Base-by-base conservation (phyloP, 2,329 filamentous ascomycete genomes). In the Purpureocillium lavendulum region DNA sequence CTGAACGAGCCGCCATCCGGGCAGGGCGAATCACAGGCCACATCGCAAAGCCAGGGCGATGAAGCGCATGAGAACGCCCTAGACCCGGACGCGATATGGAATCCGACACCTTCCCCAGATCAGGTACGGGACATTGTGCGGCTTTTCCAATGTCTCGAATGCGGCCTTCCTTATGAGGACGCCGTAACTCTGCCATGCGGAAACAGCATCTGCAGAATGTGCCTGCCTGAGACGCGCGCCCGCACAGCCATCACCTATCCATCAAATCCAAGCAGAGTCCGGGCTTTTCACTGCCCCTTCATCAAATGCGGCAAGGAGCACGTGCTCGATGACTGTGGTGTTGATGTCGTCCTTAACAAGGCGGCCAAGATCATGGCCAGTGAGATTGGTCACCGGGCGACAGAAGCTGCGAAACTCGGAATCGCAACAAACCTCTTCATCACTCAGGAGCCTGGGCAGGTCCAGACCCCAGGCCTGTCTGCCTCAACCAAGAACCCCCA, bases 161-260 rank as follows among this genome's bases (percentile, higher is more conserved):
- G 89, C 59, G 85, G 81, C 4, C 67, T 66, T 33, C 81, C 83
- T 1, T 66, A 92, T 24, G 69, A 64, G 34, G 69, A 77, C 8
- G 85, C 88, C 5, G 71, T 87, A 41, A 84, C 84, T 1, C 66
- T 95, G 4, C 87, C 88, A 5, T 96, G 89, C 57, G 87, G 88
- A 21, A 77, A 82, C 53, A 82, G 81, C 10, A 61, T 94, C 10
- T 96, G 89, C 63, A 79, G 74, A 52, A 59, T 60, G 36, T 96
- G 89, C 59, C 62, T 94, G 2, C 88, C 88, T 2, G 62, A 75
- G 35, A 63, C 79, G 3, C 75, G 82, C 50, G 58, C 70, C 13
- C 75, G 87, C 33, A 66, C 67, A 35, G 78, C 86, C 45, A 84
- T 94, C 42, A 83, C 86, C 2, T 94, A 90, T 58, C 87, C 87